phyloP scores from a whole-genome alignment of 179 eudicot species.

The Heliamphora pulchella region DNA sequence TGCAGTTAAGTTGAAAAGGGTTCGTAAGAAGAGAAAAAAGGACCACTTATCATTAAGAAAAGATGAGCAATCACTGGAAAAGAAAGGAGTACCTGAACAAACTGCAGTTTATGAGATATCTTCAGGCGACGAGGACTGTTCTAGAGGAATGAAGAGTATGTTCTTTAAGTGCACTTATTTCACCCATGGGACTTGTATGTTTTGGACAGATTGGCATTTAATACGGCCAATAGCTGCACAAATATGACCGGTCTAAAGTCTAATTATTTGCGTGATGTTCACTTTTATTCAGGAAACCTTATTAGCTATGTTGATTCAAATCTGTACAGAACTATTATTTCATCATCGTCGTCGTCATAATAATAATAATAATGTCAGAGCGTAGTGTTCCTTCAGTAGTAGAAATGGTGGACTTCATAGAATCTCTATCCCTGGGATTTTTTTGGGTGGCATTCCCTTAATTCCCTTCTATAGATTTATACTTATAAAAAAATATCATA shows the following conservation, averaged over 20 bases:
- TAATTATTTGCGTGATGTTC: neutral
- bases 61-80: slow-evolving; percentile 23
- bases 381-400: too few species aligned
- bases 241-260: neutral
- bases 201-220: neutral
- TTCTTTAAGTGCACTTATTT: neutral
- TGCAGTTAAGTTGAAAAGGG: slow-evolving; percentile 43
- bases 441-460: too few species aligned
- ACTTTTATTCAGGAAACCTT: neutral
- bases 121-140: slow-evolving; percentile 69
- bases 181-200: neutral
- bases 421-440: too few species aligned
- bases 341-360: neutral
- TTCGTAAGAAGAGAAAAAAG: slow-evolving; percentile 32
- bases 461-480: too few species aligned
- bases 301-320: neutral
- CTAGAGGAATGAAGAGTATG: slow-evolving; percentile 87
- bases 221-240: neutral
- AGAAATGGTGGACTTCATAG: too few species aligned
- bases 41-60: slow-evolving; percentile 20
- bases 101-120: slow-evolving; percentile 52
- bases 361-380: too few species aligned
- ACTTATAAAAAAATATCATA: too few species aligned
- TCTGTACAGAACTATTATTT: neutral
- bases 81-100: slow-evolving; percentile 24